These are phyloP conservation scores for Spinellus fusiger DNA, from an alignment of 192 early-diverging fungal genomes.

Conservation along the genomic window DNA sequence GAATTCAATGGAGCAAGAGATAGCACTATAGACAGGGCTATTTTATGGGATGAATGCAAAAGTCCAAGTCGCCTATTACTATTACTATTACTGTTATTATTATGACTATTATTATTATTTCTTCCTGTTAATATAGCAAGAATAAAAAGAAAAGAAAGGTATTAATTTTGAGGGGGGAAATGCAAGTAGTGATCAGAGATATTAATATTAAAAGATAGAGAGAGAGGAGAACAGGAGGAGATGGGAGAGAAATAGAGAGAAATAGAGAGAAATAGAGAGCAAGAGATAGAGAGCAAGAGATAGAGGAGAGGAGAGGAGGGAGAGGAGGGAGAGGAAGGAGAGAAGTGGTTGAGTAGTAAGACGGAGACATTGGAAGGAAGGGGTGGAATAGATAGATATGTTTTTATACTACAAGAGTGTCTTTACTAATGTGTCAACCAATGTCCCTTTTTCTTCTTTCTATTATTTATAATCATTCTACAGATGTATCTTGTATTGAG, in stretches of 20 bases:
- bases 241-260: not conserved
- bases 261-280: not conserved
- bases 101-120: no score
- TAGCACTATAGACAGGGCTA: no score
- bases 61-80: no score
- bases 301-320: not conserved
- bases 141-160: conserved; percentile 1
- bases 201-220: not conserved
- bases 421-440: not conserved
- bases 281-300: not conserved
- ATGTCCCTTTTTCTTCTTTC: not conserved
- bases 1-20: no score
- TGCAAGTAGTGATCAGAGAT: not conserved
- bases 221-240: not conserved
- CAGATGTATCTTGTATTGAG: no score
- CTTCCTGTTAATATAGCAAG: not conserved
- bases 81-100: no score
- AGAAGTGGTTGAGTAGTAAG: not conserved
- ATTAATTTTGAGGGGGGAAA: no score
- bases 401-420: not conserved
- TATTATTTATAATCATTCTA: not conserved
- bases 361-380: not conserved
- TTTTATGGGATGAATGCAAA: no score
- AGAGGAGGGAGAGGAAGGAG: not conserved
- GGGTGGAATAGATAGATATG: not conserved